phyloP scores from a whole-genome alignment of 257 asterid species.

The Solanum pinnatisectum region DNA sequence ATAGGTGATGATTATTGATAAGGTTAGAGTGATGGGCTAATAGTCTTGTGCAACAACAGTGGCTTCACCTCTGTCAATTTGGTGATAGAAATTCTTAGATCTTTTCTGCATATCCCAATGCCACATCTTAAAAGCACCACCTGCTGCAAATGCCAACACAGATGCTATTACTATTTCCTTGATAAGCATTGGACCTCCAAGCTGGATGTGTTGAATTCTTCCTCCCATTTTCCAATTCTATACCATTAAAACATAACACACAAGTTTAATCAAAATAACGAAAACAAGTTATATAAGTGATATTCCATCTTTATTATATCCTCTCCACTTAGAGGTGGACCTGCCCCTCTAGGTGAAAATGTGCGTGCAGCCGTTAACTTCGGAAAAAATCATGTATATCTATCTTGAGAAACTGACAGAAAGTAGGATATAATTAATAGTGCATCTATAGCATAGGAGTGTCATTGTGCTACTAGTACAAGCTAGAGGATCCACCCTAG shows the following conservation, averaged over 20 bases:
- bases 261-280: too few relatives aligned
- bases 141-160: neutral
- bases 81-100: neutral
- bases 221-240: neutral
- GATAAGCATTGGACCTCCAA: constrained; percentile 8
- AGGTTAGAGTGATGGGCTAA: neutral
- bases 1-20: neutral
- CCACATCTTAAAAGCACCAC: neutral
- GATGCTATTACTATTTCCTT: neutral
- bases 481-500: too few relatives aligned
- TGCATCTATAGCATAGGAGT: too few relatives aligned
- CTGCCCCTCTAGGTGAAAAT: too few relatives aligned
- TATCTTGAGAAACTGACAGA: too few relatives aligned
- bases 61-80: neutral
- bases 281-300: too few relatives aligned
- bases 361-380: too few relatives aligned
- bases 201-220: constrained; percentile 3
- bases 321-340: too few relatives aligned
- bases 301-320: too few relatives aligned
- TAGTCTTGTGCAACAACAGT: neutral
- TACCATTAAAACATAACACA: neutral
- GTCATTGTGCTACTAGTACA: too few relatives aligned
- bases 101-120: neutral
- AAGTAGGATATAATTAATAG: too few relatives aligned
- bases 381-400: too few relatives aligned